Percentiles rank a stretch among this genome's conserved stretches.
phyloP scores from a whole-genome alignment of 306 rosid species.

The Sicyos edulis region DNA sequence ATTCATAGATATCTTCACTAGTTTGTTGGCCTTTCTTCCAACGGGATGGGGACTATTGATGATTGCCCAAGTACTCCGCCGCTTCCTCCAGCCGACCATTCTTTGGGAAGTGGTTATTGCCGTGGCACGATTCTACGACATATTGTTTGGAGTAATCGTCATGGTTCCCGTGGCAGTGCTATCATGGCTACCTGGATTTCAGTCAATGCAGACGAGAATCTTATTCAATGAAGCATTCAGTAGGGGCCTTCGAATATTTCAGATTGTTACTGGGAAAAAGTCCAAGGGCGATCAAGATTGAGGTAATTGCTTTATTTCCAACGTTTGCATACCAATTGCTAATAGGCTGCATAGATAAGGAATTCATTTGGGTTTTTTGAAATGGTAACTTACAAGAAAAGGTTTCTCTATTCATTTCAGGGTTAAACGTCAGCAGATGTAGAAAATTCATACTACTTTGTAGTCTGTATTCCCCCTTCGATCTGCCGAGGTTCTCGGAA shows the following conservation, averaged over 20 bases:
- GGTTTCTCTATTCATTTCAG: neutral
- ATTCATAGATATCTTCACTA: constrained; percentile 56
- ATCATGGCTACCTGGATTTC: constrained; percentile 90
- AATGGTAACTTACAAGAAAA: neutral
- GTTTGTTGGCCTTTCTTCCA: constrained; percentile 74
- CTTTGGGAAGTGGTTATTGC: constrained; percentile 55
- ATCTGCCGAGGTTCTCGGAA: neutral
- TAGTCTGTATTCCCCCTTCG: too few species aligned
- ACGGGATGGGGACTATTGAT: constrained; percentile 82
- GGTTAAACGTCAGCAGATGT: constrained; percentile 2
- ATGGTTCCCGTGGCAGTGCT: constrained; percentile 70
- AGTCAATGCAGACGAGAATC: constrained; percentile 80
- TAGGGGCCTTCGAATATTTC: constrained; percentile 64
- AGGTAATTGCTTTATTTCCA: constrained; percentile 29
- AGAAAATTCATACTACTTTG: neutral
- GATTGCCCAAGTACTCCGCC: constrained; percentile 75
- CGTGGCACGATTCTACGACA: constrained; percentile 65
- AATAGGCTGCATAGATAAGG: neutral
- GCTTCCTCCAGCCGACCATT: constrained; percentile 39
- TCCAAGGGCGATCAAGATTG: constrained; percentile 29
- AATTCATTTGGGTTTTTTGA: neutral
- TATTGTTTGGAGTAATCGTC: constrained; percentile 60
- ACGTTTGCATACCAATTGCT: neutral
- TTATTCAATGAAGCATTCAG: constrained; percentile 86
- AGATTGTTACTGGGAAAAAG: constrained; percentile 63